Evolutionary conservation across 2,329 filamentous ascomycete species (phyloP), one percentile per base, ranked within the genome.

Genomic region (Didymella pinodella): DNA sequence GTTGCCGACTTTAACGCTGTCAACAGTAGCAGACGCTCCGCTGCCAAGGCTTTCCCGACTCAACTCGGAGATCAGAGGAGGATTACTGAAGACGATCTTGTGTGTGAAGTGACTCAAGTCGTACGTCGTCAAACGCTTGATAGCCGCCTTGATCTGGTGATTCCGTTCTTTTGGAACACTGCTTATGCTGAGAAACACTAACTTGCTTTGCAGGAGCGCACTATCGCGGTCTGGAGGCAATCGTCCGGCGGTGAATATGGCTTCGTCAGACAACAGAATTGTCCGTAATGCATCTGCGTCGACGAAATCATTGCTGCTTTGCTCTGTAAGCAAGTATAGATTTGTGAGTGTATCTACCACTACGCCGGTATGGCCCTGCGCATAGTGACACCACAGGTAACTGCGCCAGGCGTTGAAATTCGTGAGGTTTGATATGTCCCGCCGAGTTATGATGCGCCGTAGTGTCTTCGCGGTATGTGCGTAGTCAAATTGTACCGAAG

Each of bases 21-120:
- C 45, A 4, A 55, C 46, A 1, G 4, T n/a, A 2, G 46, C 53
- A 45, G 4, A 45, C 7, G 28, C 22, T 2, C 53, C 46, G 4
- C 6, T 38, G 0, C 53, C 53, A 0, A 49, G 29, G 10, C 7
- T 28, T n/a, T 49, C 46, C 11, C 38, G 16, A n/a, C 29, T 38
- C 5, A 12, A 31, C 8, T 49, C 53, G 1, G 8, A 8, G 5
- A 55, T 16, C n/a, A 49, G 11, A 16, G 29, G 7, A 1, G 53
- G 53, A 28, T 49, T n/a, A 11, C 38, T 12, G n/a, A 45, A 36
- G n/a, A 55, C 25, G 1, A 29, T 12, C 2, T 55, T 29, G 8
- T 14, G 53, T 2, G 29, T 55, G 25, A 49, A 49, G 16, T 55
- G 52, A 1, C 28, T 43, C 2, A 54, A 45, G 2, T n/a, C 11